Base-by-base conservation (phyloP, 2,329 filamentous ascomycete genomes). In the Exophiala sp. region DNA sequence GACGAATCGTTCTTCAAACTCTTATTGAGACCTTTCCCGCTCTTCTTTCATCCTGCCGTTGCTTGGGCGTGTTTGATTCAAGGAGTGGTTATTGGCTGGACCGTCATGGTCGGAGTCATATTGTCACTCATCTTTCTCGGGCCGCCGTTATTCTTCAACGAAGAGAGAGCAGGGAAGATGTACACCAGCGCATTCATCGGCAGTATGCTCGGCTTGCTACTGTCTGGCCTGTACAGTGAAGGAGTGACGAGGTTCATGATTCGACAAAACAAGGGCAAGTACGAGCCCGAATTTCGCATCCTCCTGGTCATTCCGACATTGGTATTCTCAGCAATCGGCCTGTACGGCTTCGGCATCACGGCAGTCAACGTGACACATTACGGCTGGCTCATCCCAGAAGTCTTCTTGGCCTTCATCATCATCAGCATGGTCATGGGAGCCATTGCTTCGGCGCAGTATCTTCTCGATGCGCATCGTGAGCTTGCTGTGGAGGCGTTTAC, bases 71-170 rank as follows among this genome's bases (percentile, higher is more conserved):
- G 81, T 64, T 76, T 96, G 3, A 89, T 91, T 46, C 91, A 96
- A 77, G 91, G 91, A 12, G 83, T 88, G 3, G 83, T 96, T 66
- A 96, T 96, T 65, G 92, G 91, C 60, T 97, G 92, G 91, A 95
- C 91, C 1, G 89, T 96, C 12, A 89, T 96, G 66, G 92, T 95
- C 61, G 88, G 89, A 52, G 86, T 94, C 57, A 84, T 94, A 61
- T 75, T 95, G 42, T 87, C 86, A n/a, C 83, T 86, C 55, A 85
- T 95, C 62, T 92, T 94, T 73, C 79, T 95, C 43, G 85, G 86
- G 1, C 86, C 87, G 1, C 89, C 89, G 1, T 81, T 91, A 38
- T 94, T 84, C 76, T 96, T 91, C 81, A 77, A 83, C 63, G 86
- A 94, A 71, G 83, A 89, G 48, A 74, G 88, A 65, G 89, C 88